phyloP scores from a whole-genome alignment of 1,284 basidiomycete species.

The Puccinia triticina region DNA sequence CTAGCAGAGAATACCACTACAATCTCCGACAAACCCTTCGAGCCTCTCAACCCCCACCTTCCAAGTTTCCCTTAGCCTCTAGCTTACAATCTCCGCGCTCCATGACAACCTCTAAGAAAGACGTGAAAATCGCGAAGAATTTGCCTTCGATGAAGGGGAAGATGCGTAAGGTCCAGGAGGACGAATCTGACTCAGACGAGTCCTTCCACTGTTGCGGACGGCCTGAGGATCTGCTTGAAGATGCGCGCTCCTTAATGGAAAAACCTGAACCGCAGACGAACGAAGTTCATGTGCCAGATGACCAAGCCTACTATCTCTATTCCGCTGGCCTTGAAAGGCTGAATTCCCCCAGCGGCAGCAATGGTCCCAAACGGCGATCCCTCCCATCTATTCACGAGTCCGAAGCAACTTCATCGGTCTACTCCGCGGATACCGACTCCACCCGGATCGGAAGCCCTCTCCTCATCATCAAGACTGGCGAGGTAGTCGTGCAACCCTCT shows the following conservation, averaged over 20 bases:
- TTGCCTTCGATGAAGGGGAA: slow-evolving; percentile 10
- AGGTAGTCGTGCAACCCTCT: background rate
- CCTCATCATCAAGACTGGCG: background rate
- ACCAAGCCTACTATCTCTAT: slow-evolving; percentile 31
- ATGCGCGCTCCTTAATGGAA: background rate
- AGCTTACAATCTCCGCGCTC: background rate
- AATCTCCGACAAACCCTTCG: background rate
- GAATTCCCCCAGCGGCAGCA: background rate
- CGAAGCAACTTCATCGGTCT: background rate
- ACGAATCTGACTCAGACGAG: slow-evolving; percentile 34
- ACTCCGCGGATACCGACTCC: background rate
- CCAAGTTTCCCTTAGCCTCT: background rate
- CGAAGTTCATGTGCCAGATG: background rate
- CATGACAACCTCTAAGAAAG: background rate
- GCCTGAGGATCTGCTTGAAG: slow-evolving; percentile 8
- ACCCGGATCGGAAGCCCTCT: slow-evolving; percentile 18
- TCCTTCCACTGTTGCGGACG: slow-evolving; percentile 32
- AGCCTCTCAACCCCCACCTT: background rate
- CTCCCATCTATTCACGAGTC: background rate
- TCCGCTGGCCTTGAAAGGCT: background rate
- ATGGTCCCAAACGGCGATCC: background rate
- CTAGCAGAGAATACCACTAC: background rate
- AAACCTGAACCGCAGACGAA: background rate
- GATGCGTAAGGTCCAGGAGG: slow-evolving; percentile 1
- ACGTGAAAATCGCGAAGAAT: background rate